Evolutionary conservation across 2,329 filamentous ascomycete species (phyloP), one percentile per base, ranked within the genome.

Genomic region (Alternaria ventricosa): DNA sequence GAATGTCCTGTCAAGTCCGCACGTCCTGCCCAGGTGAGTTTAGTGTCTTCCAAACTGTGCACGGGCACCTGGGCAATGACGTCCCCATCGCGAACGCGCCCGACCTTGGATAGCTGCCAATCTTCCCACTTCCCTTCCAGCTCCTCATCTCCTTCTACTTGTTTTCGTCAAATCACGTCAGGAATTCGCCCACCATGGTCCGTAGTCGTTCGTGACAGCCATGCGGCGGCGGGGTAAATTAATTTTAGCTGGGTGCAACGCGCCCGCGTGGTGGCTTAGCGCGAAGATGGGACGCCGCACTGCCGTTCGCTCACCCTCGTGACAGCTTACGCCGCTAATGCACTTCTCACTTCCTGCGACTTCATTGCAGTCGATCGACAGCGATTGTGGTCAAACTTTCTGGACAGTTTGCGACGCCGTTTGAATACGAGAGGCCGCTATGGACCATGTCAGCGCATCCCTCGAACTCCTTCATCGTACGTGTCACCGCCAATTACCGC

Each of bases 401-500:
- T 20, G 25, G 20, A 10, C 30, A 46, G 13, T 43, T 44, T 13
- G 54, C 41, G 54, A 46, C 54, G 27, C 28, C 41, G 33, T 50
- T 6, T 15, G 12, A 28, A 50, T 6, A 18, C 15, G 44, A 23
- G 3, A 30, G n/a, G 30, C 58, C 45, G 43, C 10, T 30, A 65
- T 66, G 64, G 61, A 66, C 33, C 33, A 56, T 50, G 44, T 65
- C 51, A 55, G 47, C 56, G 57, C 62, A 45, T 65, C 58, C 7
- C 55, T 65, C 8, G 62, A 67, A 46, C 47, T 65, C 47, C 60
- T 60, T 13, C 55, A 63, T 51, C 65, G 60, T 63, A 54, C 43
- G 55, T 63, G 41, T 49, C 4, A 15, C 20, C 18, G 28, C 49
- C 28, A 25, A 23, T 10, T 25, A 33, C 7, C 10, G 33, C 53